phyloP scores from a whole-genome alignment of 106 monocot genomes.

The Acorus gramineus region DNA sequence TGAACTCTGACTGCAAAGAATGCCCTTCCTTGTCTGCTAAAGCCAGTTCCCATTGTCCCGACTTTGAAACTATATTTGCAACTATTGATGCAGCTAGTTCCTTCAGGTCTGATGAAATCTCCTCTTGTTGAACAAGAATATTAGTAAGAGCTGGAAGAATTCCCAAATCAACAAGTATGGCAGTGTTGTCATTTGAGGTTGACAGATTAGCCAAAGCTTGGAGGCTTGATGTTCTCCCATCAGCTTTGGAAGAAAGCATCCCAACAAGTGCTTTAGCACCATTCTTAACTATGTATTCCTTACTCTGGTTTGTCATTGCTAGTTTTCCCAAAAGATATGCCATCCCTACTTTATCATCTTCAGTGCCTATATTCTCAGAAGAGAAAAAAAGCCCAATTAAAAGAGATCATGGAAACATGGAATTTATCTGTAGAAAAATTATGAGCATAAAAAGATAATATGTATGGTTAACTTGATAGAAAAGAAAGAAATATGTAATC shows the following conservation, averaged over 20 bases:
- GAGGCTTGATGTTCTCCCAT: conserved; percentile 21
- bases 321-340: conserved; percentile 32
- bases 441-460: too few relatives aligned
- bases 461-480: too few relatives aligned
- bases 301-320: conserved; percentile 23
- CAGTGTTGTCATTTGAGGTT: conserved; percentile 34
- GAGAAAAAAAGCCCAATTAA: background rate
- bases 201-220: conserved; percentile 32
- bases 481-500: too few relatives aligned
- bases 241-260: conserved; percentile 33
- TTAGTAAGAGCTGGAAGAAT: conserved; percentile 25
- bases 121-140: conserved; percentile 24
- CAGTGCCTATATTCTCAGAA: conserved; percentile 17
- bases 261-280: conserved; percentile 27
- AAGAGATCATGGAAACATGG: background rate
- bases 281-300: conserved; percentile 30
- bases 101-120: conserved; percentile 12
- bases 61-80: conserved; percentile 35
- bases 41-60: conserved; percentile 48
- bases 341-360: conserved; percentile 22
- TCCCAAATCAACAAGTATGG: conserved; percentile 29
- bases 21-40: conserved; percentile 30
- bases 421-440: too few relatives aligned
- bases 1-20: conserved; percentile 32
- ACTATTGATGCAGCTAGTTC: conserved; percentile 30